A percentile compares a stretch with the other conserved stretches of the same genome.
Evolutionary conservation across 805 yeast species (phyloP).

Genomic region (Ogataea philodendri): DNA sequence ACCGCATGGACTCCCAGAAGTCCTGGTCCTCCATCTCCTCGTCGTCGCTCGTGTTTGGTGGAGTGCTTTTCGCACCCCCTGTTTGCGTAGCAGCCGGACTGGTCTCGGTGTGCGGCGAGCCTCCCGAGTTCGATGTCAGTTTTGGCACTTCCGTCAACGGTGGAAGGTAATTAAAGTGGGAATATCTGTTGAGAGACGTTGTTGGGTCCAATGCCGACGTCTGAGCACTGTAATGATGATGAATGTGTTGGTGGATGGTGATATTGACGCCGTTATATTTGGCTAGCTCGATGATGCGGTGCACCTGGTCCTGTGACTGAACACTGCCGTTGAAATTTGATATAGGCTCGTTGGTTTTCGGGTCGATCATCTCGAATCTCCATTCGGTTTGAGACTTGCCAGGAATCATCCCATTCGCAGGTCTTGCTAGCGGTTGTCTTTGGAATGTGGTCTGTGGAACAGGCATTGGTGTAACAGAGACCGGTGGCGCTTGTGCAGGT

Average conservation of each 20-base stretch:
- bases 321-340: slow-evolving; percentile 49
- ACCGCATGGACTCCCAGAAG: slow-evolving; percentile 69
- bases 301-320: slow-evolving; percentile 51
- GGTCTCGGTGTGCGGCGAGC: slow-evolving; percentile 32
- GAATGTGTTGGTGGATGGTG: slow-evolving; percentile 82
- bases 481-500: not conserved
- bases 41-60: slow-evolving; percentile 28
- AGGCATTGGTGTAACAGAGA: not conserved
- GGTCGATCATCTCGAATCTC: slow-evolving; percentile 54
- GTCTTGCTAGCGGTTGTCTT: slow-evolving; percentile 20
- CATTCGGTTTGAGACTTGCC: slow-evolving; percentile 48
- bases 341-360: slow-evolving; percentile 42
- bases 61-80: slow-evolving; percentile 16
- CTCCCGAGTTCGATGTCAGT: slow-evolving; percentile 56
- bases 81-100: slow-evolving; percentile 19
- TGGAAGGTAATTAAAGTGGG: slow-evolving; percentile 74
- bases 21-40: slow-evolving; percentile 60
- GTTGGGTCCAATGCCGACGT: slow-evolving; percentile 45
- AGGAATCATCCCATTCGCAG: slow-evolving; percentile 16
- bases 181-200: slow-evolving; percentile 53
- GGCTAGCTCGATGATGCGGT: slow-evolving; percentile 58
- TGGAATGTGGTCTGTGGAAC: slow-evolving; percentile 12
- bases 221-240: slow-evolving; percentile 66
- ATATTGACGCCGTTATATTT: slow-evolving; percentile 54
- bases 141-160: slow-evolving; percentile 71